phyloP scores from a whole-genome alignment of 495 filamentous ascomycete genomes.

The Penicillium arizonense region DNA sequence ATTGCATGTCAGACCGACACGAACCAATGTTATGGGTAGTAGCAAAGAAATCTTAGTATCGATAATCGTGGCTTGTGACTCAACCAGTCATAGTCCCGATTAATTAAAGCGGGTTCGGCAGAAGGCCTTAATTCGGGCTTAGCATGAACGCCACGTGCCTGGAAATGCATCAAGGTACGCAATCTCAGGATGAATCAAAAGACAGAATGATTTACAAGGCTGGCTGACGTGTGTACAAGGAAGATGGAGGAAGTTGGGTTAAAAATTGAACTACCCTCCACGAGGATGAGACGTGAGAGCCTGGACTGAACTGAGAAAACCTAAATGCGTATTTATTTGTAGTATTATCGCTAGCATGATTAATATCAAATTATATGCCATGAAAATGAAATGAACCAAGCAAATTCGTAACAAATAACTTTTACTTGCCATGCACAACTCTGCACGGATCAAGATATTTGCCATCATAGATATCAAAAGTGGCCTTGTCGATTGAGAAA shows the following conservation, averaged over 20 bases:
- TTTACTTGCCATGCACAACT: constrained; percentile 7
- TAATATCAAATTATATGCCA: constrained; percentile 1
- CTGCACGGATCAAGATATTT: constrained; percentile 4
- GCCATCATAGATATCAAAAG: constrained; percentile 11
- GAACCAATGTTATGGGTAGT: constrained; percentile 4
- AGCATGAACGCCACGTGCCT: constrained; percentile 13
- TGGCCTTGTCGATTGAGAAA: constrained; percentile 6
- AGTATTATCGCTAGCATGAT: constrained; percentile 1
- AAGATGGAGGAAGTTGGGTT: constrained; percentile 11
- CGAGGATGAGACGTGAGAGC: constrained; percentile 8
- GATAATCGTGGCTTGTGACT: constrained; percentile 9
- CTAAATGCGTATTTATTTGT: constrained; percentile 12
- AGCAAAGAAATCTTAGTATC: constrained; percentile 2
- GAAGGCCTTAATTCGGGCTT: not conserved
- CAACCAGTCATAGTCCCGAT: constrained; percentile 11
- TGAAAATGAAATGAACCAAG: constrained; percentile 1
- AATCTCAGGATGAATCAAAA: constrained; percentile 9
- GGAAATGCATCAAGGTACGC: constrained; percentile 11
- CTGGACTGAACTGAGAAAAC: not conserved
- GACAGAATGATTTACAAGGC: not conserved
- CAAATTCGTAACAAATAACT: not conserved
- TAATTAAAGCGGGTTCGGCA: not conserved
- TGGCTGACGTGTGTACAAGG: constrained; percentile 3
- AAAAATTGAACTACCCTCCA: constrained; percentile 19
- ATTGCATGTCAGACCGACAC: constrained; percentile 8